These are phyloP conservation scores for Brassica nigra DNA, from an alignment of 345 rosid genomes.

Conservation along the genomic window DNA sequence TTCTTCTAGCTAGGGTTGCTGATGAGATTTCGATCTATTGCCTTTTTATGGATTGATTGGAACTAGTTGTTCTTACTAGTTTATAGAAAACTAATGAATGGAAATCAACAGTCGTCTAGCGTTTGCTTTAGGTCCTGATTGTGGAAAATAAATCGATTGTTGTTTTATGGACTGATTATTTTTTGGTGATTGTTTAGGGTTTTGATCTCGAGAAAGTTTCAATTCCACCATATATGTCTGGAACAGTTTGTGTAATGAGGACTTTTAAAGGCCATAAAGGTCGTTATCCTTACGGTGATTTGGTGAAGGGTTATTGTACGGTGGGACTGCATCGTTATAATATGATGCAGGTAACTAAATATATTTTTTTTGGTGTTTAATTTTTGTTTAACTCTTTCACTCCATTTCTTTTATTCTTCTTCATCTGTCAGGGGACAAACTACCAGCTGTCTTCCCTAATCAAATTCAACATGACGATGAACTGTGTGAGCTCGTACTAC, in stretches of 20 bases:
- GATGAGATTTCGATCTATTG: too few species aligned
- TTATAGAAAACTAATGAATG: too few species aligned
- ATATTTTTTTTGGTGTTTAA: background rate
- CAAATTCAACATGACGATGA: background rate
- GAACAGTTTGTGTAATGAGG: background rate
- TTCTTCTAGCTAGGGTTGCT: too few species aligned
- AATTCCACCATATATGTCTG: background rate
- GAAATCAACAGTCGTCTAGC: too few species aligned
- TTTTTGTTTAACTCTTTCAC: background rate
- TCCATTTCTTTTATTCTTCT: background rate
- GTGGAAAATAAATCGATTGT: background rate
- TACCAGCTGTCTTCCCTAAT: background rate
- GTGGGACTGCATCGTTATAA: background rate
- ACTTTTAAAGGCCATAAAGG: background rate
- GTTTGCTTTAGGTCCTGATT: too few species aligned
- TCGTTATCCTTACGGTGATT: background rate
- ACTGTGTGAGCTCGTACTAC: background rate
- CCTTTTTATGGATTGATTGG: too few species aligned
- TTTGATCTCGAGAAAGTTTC: background rate
- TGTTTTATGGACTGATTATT: background rate
- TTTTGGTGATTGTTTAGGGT: background rate
- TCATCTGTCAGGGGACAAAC: background rate
- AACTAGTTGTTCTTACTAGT: too few species aligned
- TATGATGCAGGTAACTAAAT: background rate
- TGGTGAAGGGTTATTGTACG: background rate